A percentile compares a stretch with the other conserved stretches of the same genome.
Evolutionary conservation across 768 basidiomycete species (phyloP).

Genomic region (Sporobolomyces phaffii): DNA sequence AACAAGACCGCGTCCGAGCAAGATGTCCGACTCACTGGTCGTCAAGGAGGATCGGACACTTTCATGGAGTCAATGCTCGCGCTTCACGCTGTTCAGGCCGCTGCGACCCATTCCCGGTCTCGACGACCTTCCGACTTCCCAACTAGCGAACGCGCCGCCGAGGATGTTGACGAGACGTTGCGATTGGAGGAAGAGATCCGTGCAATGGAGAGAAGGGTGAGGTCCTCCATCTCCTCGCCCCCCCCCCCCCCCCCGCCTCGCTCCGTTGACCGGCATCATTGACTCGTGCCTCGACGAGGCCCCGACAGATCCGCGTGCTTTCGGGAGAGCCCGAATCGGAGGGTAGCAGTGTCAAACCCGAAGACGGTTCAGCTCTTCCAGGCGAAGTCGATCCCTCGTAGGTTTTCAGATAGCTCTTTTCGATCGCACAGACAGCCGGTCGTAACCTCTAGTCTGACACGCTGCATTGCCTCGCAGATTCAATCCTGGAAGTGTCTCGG

Average conservation of each 20-base stretch:
- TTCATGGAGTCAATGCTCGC: constrained; percentile 2
- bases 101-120: background rate
- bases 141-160: background rate
- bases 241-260: no score
- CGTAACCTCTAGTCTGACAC: no score
- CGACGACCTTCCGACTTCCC: background rate
- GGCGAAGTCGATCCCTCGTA: no score
- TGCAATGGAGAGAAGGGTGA: constrained; percentile 18
- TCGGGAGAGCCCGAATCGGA: constrained; percentile 1
- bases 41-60: background rate
- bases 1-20: background rate
- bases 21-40: no score
- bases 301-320: background rate
- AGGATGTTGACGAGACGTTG: background rate
- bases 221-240: background rate
- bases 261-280: no score
- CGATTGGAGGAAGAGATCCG: constrained; percentile 28
- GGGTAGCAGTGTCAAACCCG: background rate
- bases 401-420: no score
- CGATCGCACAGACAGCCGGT: no score
- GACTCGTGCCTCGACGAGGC: no score
- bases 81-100: background rate
- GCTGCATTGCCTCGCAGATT: no score
- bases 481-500: no score
- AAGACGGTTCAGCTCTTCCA: background rate